These are phyloP conservation scores for Scleroderma bovista DNA, from an alignment of 768 basidiomycete species.

Conservation along the genomic window DNA sequence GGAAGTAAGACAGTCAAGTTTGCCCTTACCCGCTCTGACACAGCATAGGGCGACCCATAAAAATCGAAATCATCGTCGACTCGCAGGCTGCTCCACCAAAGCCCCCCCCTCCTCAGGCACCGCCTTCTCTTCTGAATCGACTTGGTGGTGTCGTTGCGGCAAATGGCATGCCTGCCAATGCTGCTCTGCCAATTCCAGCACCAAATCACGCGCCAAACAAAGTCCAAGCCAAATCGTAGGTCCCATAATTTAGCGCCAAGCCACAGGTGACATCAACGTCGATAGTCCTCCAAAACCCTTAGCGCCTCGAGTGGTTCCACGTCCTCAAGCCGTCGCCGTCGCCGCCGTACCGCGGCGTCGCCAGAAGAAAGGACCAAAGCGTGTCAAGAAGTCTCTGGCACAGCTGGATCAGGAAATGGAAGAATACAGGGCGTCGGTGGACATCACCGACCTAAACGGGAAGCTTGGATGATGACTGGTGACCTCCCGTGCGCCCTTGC, in stretches of 20 bases:
- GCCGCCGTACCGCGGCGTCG: conserved; percentile 33
- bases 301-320: conserved; percentile 4
- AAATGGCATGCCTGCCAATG: background rate
- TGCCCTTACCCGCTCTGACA: background rate
- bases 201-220: conserved; percentile 16
- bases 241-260: background rate
- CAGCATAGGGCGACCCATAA: conserved; percentile 58
- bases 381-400: conserved; percentile 60
- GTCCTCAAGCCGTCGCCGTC: conserved; percentile 16
- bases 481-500: background rate
- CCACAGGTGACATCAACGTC: background rate
- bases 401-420: conserved; percentile 81
- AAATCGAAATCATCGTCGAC: conserved; percentile 58
- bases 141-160: conserved; percentile 18
- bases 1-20: conserved; percentile 34
- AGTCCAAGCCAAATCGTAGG: conserved; percentile 9
- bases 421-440: conserved; percentile 50
- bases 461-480: background rate
- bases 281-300: conserved; percentile 17
- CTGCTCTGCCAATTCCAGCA: background rate
- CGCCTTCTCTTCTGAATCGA: conserved; percentile 37
- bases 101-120: conserved; percentile 19
- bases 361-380: conserved; percentile 68
- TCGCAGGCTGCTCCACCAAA: conserved; percentile 17
- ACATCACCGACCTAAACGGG: conserved; percentile 8